Base-by-base conservation (phyloP, 768 basidiomycete genomes). In the Russula vinacea region DNA sequence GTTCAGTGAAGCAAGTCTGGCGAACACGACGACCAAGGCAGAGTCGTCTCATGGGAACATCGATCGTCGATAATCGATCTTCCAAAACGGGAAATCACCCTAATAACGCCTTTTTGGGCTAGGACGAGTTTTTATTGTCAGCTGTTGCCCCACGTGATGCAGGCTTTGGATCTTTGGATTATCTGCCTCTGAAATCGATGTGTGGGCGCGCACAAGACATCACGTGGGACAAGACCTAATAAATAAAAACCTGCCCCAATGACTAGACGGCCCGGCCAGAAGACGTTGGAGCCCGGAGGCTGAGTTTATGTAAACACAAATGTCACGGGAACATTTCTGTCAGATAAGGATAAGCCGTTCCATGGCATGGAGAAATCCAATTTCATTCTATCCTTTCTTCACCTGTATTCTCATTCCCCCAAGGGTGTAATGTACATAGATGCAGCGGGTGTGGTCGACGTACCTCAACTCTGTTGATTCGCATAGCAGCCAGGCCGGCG, bases 401-500 rank as follows among this genome's bases (percentile, higher is more conserved):
- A 11, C 32, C 32, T 58, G 32, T 17, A 29, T 19, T 8, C n/a
- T 32, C 49, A 6, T 50, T 45, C 44, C 19, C 55, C 13, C 24
- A 9, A n/a, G 11, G 4, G 53, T 37, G 47, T 26, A 68, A 66
- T 71, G 53, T 49, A 56, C 39, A 61, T 49, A 51, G 70, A 83
- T 83, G 81, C 79, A 83, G 68, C 77, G 80, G 32, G 74, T 81
- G 58, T 83, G 83, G 82, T 82, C 81, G 33, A 79, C 78, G 11
- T 84, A 84, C 70, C 78, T 83, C 19, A 78, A 78, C 69, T 62
- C 45, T 35, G 35, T 10, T 35, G 35, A 35, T 7, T 35, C 35
- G 13, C 42, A 33, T 13, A 14, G 35, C 33, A n/a, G 35, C 45
- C 47, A 52, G 22, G 40, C 7, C 5, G 62, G 66, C 56, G 52